A percentile compares a stretch with the other conserved stretches of the same genome.
Evolutionary conservation across 2,329 filamentous ascomycete genomes (phyloP).

Genomic region (Cryphonectria radicalis): DNA sequence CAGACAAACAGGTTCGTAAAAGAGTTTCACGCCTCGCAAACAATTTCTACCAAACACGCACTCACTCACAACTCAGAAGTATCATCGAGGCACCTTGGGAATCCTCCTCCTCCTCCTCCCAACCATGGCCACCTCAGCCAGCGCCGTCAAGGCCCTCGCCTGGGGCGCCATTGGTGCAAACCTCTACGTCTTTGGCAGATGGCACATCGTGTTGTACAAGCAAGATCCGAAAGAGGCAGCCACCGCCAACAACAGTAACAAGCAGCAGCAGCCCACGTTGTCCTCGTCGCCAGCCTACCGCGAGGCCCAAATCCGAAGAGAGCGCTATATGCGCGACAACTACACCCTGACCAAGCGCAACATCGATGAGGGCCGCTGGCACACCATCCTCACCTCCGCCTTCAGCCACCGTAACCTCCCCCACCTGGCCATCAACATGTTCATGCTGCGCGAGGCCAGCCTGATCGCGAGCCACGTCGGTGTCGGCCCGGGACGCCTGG

Average conservation of each 20-base stretch:
- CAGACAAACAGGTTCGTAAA: background rate
- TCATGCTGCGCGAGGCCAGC: constrained; percentile 28
- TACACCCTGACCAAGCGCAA: constrained; percentile 32
- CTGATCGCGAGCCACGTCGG: constrained; percentile 28
- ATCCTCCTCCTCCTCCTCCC: background rate
- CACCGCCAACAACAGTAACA: background rate
- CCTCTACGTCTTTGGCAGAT: constrained; percentile 22
- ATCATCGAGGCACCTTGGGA: background rate
- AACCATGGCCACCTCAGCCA: constrained; percentile 4
- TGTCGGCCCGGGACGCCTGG: constrained; percentile 25
- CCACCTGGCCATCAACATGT: constrained; percentile 35
- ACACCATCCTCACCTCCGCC: constrained; percentile 33
- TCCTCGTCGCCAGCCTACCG: constrained; percentile 3
- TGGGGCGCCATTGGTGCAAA: constrained; percentile 30
- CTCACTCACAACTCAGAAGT: background rate
- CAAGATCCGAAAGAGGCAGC: background rate
- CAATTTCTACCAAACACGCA: constrained; percentile 7
- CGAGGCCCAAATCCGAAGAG: background rate
- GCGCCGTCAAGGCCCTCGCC: constrained; percentile 17
- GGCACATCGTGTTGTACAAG: background rate
- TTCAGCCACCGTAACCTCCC: constrained; percentile 31
- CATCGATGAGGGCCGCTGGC: constrained; percentile 33
- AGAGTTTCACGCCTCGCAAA: background rate
- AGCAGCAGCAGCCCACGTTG: background rate
- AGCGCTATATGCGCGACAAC: constrained; percentile 31